phyloP scores from a whole-genome alignment of 768 basidiomycete species.

The Amanita polypyramis region DNA sequence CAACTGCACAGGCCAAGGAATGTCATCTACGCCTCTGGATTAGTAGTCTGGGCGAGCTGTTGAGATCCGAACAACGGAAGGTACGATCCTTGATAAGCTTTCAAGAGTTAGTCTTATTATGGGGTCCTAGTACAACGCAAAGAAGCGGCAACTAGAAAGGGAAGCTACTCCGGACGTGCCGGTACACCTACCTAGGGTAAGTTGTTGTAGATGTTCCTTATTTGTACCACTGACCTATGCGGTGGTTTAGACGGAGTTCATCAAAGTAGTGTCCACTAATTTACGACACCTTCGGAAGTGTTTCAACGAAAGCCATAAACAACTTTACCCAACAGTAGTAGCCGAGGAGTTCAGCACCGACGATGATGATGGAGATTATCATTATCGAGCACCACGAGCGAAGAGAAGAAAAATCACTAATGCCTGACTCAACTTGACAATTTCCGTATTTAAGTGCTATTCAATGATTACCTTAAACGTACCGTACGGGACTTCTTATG shows the following conservation, averaged over 20 bases:
- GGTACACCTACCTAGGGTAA: conserved; percentile 49
- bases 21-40: conserved; percentile 56
- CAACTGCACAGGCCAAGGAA: conserved; percentile 22
- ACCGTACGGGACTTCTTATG: conserved; percentile 1
- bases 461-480: conserved; percentile 2
- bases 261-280: conserved; percentile 47
- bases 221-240: background rate
- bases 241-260: conserved; percentile 51
- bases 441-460: background rate
- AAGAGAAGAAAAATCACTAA: conserved; percentile 23
- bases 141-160: conserved; percentile 46
- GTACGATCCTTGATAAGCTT: conserved; percentile 21
- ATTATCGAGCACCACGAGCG: conserved; percentile 17
- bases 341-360: conserved; percentile 32
- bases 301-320: conserved; percentile 34
- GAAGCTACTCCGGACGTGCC: conserved; percentile 31
- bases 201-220: conserved; percentile 6
- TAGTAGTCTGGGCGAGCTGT: conserved; percentile 46
- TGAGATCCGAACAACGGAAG: conserved; percentile 63
- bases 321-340: conserved; percentile 21
- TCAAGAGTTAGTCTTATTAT: conserved; percentile 2
- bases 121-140: conserved; percentile 44
- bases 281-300: conserved; percentile 52
- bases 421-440: conserved; percentile 2
- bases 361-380: conserved; percentile 45